Evolutionary conservation across 2,329 filamentous ascomycete genomes (phyloP).

Genomic region (Cladophialophora yegresii): DNA sequence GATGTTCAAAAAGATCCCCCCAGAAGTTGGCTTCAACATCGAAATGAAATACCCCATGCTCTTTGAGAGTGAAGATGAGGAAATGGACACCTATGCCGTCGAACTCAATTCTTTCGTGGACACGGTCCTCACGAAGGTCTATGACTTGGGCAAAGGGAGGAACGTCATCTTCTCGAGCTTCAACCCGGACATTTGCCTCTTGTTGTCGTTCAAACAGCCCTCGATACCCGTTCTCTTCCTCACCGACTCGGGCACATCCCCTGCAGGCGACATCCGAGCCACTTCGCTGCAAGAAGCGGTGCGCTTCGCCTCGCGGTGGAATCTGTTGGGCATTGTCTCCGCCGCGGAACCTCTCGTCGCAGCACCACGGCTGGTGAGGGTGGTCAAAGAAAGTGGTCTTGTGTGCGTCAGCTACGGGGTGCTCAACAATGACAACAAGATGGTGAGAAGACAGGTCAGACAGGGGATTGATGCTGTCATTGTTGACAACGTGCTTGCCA

Average conservation of each 20-base stretch:
- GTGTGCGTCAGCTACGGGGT: constrained; percentile 95
- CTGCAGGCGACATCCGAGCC: constrained; percentile 85
- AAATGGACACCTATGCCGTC: constrained; percentile 94
- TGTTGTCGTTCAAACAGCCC: constrained; percentile 94
- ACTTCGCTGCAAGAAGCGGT: constrained; percentile 93
- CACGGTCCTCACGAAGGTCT: constrained; percentile 85
- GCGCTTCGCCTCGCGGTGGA: constrained; percentile 92
- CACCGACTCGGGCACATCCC: constrained; percentile 78
- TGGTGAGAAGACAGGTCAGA: constrained; percentile 88
- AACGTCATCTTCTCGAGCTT: constrained; percentile 97
- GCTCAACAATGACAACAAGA: constrained; percentile 80
- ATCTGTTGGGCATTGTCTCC: constrained; percentile 85
- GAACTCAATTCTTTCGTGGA: constrained; percentile 97
- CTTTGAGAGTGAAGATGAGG: constrained; percentile 88
- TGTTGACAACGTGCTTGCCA: constrained; percentile 89
- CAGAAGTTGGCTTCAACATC: constrained; percentile 91
- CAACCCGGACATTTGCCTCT: constrained; percentile 93
- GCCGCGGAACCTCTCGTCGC: constrained; percentile 86
- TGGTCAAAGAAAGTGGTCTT: constrained; percentile 90
- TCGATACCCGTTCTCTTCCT: constrained; percentile 95
- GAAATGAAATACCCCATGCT: constrained; percentile 99
- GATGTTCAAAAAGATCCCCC: constrained; percentile 80
- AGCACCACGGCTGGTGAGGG: constrained; percentile 82
- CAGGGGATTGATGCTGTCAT: constrained; percentile 98
- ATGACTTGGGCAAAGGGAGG: constrained; percentile 76